Evolutionary conservation across 192 early-diverging fungal genomes (phyloP).

Genomic region (Coemansia sp.): DNA sequence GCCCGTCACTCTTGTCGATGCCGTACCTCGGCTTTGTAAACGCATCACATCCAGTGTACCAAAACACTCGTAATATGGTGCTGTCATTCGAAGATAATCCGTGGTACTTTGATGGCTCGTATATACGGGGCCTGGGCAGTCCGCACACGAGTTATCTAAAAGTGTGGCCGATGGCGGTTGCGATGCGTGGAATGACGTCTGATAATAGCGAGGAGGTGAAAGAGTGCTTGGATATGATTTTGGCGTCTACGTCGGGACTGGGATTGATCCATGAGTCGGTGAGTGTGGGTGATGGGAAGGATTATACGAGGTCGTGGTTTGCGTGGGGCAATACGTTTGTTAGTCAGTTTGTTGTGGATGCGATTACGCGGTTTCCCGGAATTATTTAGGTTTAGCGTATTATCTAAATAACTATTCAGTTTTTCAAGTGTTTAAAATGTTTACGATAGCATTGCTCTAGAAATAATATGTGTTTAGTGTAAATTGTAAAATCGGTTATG

Average conservation of each 20-base stretch:
- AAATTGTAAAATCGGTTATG: background rate
- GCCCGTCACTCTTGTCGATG: constrained; percentile 62
- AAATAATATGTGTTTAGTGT: no score
- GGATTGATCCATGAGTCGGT: constrained; percentile 72
- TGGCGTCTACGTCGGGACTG: constrained; percentile 52
- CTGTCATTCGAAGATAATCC: constrained; percentile 62
- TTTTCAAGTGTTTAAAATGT: no score
- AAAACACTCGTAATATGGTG: constrained; percentile 58
- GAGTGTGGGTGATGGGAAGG: constrained; percentile 34
- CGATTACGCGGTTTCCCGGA: constrained; percentile 34
- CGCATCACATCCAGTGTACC: constrained; percentile 55
- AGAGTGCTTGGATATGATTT: constrained; percentile 58
- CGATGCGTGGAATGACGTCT: constrained; percentile 59
- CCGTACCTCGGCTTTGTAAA: constrained; percentile 62
- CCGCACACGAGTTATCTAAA: constrained; percentile 60
- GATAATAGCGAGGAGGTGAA: constrained; percentile 50
- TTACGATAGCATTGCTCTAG: no score
- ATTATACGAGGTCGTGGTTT: constrained; percentile 49
- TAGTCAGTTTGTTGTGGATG: constrained; percentile 41
- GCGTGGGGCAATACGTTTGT: constrained; percentile 48
- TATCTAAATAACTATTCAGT: no score
- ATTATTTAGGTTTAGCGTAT: constrained; percentile 13
- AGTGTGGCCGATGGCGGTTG: constrained; percentile 71
- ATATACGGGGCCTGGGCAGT: constrained; percentile 60
- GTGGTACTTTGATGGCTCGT: constrained; percentile 61